phyloP scores from a whole-genome alignment of 371 early-diverging fungal genomes.

The Mucor lusitanicus region DNA sequence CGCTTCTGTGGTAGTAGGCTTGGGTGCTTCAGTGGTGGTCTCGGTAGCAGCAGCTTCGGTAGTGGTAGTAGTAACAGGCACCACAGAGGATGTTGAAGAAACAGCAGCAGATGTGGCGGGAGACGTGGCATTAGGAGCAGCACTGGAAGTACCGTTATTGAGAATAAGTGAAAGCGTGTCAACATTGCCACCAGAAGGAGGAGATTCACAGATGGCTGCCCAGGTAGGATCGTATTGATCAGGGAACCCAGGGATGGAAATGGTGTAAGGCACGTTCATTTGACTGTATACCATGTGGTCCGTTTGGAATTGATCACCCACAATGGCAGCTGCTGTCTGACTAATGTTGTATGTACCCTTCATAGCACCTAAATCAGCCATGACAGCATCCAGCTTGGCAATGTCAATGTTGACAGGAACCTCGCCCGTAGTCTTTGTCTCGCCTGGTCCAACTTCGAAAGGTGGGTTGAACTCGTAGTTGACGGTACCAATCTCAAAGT shows the following conservation, averaged over 20 bases:
- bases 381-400: neutral
- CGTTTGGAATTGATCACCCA: constrained; percentile 27
- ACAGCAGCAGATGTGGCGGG: neutral
- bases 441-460: constrained; percentile 18
- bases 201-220: neutral
- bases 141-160: neutral
- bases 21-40: constrained; percentile 4
- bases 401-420: constrained; percentile 11
- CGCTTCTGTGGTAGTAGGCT: constrained; percentile 9
- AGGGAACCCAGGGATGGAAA: constrained; percentile 14
- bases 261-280: constrained; percentile 21
- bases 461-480: constrained; percentile 19
- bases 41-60: constrained; percentile 3
- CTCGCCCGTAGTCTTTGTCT: neutral
- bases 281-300: constrained; percentile 33
- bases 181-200: neutral
- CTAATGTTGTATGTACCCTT: constrained; percentile 13
- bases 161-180: neutral
- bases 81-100: neutral
- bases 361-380: constrained; percentile 7
- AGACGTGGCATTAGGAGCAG: neutral
- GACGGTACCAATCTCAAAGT: constrained; percentile 20
- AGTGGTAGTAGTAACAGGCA: neutral
- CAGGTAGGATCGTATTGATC: neutral
- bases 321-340: constrained; percentile 27